A percentile compares a stretch with the other conserved stretches of the same genome.
phyloP scores from a whole-genome alignment of 2,329 filamentous ascomycete species.

The Aspergillus terreus region DNA sequence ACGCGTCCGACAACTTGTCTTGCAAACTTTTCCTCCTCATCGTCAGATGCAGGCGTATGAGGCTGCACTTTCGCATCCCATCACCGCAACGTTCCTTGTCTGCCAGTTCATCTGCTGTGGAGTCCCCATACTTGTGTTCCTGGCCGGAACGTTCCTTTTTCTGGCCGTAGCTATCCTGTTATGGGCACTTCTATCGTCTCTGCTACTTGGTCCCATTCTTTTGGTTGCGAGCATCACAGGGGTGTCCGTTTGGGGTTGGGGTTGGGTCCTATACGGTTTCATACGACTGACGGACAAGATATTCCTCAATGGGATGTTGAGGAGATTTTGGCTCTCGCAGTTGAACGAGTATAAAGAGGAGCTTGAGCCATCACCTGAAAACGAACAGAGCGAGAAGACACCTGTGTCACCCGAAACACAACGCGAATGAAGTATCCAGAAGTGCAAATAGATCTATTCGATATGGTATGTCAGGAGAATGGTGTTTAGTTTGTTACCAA shows the following conservation, averaged over 20 bases:
- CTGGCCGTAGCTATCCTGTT: slow-evolving; percentile 28
- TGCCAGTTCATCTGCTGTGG: slow-evolving; percentile 33
- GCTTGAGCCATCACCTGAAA: neutral
- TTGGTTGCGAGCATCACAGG: neutral
- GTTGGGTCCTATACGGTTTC: slow-evolving; percentile 1
- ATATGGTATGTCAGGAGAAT: too few species aligned
- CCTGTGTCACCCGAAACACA: neutral
- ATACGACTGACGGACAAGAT: neutral
- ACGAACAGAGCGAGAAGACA: neutral
- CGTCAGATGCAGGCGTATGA: slow-evolving; percentile 20
- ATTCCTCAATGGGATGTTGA: neutral
- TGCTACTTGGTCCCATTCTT: slow-evolving; percentile 29
- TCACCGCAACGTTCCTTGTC: slow-evolving; percentile 29
- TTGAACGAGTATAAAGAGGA: neutral
- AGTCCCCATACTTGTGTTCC: slow-evolving; percentile 30
- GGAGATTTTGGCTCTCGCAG: neutral
- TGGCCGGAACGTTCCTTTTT: slow-evolving; percentile 31
- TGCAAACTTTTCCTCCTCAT: neutral
- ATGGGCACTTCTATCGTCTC: slow-evolving; percentile 27
- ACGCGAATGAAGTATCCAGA: too few species aligned
- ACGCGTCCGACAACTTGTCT: neutral
- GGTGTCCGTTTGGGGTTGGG: neutral
- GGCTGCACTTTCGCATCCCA: slow-evolving; percentile 24
- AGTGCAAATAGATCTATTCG: too few species aligned
- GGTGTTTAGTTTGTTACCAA: too few species aligned